Base-by-base conservation (phyloP, 495 filamentous ascomycete species). In the Annulohypoxylon maeteangense region DNA sequence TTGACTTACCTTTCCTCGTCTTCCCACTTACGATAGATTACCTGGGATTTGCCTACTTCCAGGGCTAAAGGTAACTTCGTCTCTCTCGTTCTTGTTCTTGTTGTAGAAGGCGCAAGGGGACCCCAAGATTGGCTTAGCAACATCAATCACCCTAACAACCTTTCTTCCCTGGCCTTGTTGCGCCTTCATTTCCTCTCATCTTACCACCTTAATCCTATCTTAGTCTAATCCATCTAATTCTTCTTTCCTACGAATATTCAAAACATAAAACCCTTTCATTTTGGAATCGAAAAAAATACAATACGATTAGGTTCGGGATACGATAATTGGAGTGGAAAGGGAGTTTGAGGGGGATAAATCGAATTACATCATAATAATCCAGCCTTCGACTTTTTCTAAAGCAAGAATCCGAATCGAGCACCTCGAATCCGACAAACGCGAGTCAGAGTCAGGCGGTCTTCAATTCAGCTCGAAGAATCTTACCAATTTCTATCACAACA, bases 31-130 rank as follows among this genome's bases (percentile, higher is more conserved):
- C 29, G 53, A 44, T 51, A 65, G 47, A 70, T 65, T 71, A 36
- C 48, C 50, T 22, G 25, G 54, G 27, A 51, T 51, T 51, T 27
- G 22, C 47, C 23, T 51, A 51, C 47, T 23, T 51, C 23, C 23
- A 58, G 22, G 51, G 14, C 25, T 31, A 29, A 57, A 32, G 53
- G 58, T 68, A 67, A 54, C 63, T 72, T 65, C 55, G 59, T 68
- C 57, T 50, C 27, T 65, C 45, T 40, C 12, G 14, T 40, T 51
- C 20, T 25, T 29, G 16, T 57, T 31, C 50, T 64, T 27, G 42
- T 42, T 40, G 56, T 62, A 66, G 70, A 68, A 73, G 65, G 70
- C 62, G 66, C 70, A 65, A 73, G 70, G 70, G 70, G 65, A 73
- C 36, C 22, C 70, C 55, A 51, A 62, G 65, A 57, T 65, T 61